Percentiles rank a stretch among this genome's conserved stretches.
These are phyloP conservation scores for Tolypocladium cylindrosporum DNA, from an alignment of 2,329 filamentous ascomycete genomes.

Conservation along the genomic window DNA sequence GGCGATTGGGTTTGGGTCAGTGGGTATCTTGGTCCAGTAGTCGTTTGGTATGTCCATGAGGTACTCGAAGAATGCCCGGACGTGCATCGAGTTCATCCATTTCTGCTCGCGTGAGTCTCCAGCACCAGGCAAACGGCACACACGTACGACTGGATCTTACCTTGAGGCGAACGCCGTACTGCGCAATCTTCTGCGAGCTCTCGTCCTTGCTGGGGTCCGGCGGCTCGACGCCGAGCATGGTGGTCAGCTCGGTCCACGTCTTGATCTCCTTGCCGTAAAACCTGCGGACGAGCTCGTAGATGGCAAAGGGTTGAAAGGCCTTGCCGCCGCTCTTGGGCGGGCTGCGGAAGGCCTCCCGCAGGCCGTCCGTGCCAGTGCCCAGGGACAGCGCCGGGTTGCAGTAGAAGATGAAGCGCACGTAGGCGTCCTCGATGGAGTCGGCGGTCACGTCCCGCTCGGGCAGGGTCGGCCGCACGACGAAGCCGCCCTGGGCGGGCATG, in stretches of 20 bases:
- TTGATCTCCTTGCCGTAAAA: conserved; percentile 78
- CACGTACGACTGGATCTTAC: conserved; percentile 30
- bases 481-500: not conserved
- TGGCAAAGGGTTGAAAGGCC: conserved; percentile 64
- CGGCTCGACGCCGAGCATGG: conserved; percentile 79
- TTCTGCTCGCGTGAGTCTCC: conserved; percentile 38
- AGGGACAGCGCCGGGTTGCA: conserved; percentile 71
- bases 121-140: not conserved
- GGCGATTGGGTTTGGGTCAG: conserved; percentile 49
- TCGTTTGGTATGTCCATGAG: conserved; percentile 66
- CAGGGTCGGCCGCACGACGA: conserved; percentile 26
- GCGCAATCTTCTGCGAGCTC: conserved; percentile 87
- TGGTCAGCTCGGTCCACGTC: conserved; percentile 83
- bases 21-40: conserved; percentile 72
- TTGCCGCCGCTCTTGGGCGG: conserved; percentile 85
- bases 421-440: conserved; percentile 69
- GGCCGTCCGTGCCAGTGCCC: conserved; percentile 57
- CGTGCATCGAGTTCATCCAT: conserved; percentile 95
- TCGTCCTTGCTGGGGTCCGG: conserved; percentile 74
- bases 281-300: conserved; percentile 71
- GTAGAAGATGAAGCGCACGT: conserved; percentile 75
- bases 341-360: conserved; percentile 66
- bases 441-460: conserved; percentile 60
- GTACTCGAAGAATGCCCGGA: conserved; percentile 91
- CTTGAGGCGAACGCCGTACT: conserved; percentile 88